phyloP scores from a whole-genome alignment of 2,329 filamentous ascomycete genomes.

The Phaeophleospora eucalypticola region DNA sequence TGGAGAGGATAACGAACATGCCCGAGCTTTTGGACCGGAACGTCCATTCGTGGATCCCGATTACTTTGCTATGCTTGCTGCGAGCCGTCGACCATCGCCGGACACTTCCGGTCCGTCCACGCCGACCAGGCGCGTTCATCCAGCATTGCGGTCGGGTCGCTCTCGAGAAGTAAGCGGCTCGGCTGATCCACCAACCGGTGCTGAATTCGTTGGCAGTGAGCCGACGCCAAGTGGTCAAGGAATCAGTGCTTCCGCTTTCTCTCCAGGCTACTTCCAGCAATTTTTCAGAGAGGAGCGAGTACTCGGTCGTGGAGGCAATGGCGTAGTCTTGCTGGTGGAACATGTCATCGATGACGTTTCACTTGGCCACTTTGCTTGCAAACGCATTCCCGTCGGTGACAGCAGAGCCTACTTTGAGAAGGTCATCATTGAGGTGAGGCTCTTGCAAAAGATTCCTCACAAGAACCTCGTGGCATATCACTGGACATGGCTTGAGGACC shows the following conservation, averaged over 20 bases:
- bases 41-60: constrained; percentile 72
- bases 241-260: constrained; percentile 84
- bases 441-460: constrained; percentile 86
- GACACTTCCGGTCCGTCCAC: constrained; percentile 43
- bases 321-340: constrained; percentile 88
- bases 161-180: constrained; percentile 31
- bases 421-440: constrained; percentile 85
- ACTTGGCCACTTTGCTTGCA: constrained; percentile 90
- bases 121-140: constrained; percentile 42
- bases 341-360: constrained; percentile 87
- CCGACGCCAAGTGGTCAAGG: constrained; percentile 51
- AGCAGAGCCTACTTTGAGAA: constrained; percentile 93
- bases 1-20: constrained; percentile 33
- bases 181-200: constrained; percentile 44
- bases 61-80: constrained; percentile 90
- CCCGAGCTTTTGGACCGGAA: constrained; percentile 48
- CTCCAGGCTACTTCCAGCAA: constrained; percentile 82
- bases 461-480: constrained; percentile 94
- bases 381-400: constrained; percentile 88
- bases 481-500: constrained; percentile 94
- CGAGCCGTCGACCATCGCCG: constrained; percentile 41
- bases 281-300: constrained; percentile 90
- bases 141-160: constrained; percentile 30
- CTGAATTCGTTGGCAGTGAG: constrained; percentile 46
- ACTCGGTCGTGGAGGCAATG: constrained; percentile 85